Conservation (phyloP, 148 eudicot species). For the Vaccinium vitisidaea region DNA sequence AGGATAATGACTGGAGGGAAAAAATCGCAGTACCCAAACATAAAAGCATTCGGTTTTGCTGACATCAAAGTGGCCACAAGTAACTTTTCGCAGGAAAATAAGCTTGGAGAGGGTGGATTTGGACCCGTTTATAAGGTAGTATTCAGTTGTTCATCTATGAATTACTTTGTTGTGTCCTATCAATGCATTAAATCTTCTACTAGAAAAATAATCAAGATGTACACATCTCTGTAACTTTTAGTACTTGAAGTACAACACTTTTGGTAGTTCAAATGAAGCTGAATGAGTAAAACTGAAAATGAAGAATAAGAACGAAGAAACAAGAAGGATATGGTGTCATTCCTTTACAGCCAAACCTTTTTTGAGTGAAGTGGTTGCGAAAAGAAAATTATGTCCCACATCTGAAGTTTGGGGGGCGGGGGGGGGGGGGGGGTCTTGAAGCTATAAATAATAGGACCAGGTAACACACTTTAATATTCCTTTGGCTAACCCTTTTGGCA, state of each 20-base stretch:
- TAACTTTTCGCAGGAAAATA: constrained; percentile 30
- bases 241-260: background rate
- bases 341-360: background rate
- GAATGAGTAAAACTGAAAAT: background rate
- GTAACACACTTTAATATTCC: background rate
- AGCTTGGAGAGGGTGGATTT: constrained; percentile 52
- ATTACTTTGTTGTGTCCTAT: background rate
- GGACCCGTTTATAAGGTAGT: constrained; percentile 49
- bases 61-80: constrained; percentile 33
- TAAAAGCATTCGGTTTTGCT: constrained; percentile 29
- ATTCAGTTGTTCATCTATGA: background rate
- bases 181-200: background rate
- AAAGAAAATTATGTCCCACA: background rate
- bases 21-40: constrained; percentile 15
- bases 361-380: background rate
- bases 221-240: background rate
- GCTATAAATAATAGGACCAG: background rate
- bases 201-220: background rate
- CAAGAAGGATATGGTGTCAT: background rate
- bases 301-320: background rate
- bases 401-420: background rate
- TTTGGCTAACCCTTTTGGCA: background rate
- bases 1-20: background rate
- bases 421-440: background rate
- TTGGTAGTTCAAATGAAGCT: background rate